Evolutionary conservation across 192 early-diverging fungal genomes (phyloP), one percentile per base, ranked within the genome.

Genomic region (Coemansia sp.): DNA sequence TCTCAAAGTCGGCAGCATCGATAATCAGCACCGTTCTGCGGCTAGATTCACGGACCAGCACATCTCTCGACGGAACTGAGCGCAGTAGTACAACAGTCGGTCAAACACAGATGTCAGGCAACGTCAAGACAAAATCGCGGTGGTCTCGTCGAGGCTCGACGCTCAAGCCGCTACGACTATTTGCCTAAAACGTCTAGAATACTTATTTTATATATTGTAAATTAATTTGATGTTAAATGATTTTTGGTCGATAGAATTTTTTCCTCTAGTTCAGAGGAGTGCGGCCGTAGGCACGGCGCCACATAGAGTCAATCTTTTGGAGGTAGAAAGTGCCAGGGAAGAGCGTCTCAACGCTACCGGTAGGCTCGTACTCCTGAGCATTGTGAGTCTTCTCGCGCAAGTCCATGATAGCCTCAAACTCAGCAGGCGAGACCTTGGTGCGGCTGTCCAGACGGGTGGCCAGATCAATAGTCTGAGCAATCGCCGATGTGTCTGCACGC

Each of bases 311-410:
- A 39, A 99, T 82, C 59, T 86, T 82, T 50, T 86, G 84, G 43
- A 99, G 80, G 76, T 94, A 97, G 81, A 87, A 99, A 38, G 91
- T 89, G 46, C 94, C 94, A 9, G 83, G 77, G 71, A 83, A 83
- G 49, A 93, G 66, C 27, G 82, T 69, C 59, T 85, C 85, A 47
- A 88, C 60, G 51, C 69, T 74, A 39, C 91, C 89, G 18, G 82
- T 67, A 17, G 94, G 94, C 43, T 73, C 78, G 64, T 93, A 96
- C 59, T 91, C 88, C 63, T 86, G 85, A 39, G 83, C 78, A 55
- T 92, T 87, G 57, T 96, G 92, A 37, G 86, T 87, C 64, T 87
- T 84, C 72, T 98, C 95, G 60, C 97, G 84, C 22, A 98, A 74
- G 33, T 76, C 70, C 88, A 99, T 91, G 63, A 88, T 81, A 40